Percentiles rank a stretch among this genome's conserved stretches.
Evolutionary conservation across 1,139 yeast genomes (phyloP).

Genomic region (Taphrina deformans): DNA sequence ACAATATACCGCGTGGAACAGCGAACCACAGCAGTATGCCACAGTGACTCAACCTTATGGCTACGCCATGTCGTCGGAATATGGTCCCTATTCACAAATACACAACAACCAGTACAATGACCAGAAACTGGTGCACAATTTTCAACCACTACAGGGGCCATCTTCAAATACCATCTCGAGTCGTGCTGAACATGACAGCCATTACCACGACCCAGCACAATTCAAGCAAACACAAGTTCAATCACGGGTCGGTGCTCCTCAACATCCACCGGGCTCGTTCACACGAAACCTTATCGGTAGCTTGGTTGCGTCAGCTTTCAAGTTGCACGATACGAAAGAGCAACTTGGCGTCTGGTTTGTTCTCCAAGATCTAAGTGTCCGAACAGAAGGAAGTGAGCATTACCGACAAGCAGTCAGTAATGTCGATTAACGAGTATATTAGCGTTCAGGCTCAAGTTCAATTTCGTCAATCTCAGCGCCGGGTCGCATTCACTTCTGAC

Average conservation of each 20-base stretch:
- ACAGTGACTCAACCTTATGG: not conserved
- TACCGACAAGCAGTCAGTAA: not conserved
- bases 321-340: constrained; percentile 47
- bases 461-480: constrained; percentile 45
- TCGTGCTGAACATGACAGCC: not conserved
- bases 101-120: not conserved
- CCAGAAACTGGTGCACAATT: not conserved
- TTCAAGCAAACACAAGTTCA: not conserved
- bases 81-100: not conserved
- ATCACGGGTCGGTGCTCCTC: not conserved
- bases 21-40: not conserved
- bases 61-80: not conserved
- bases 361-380: constrained; percentile 50
- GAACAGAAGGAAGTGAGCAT: constrained; percentile 48
- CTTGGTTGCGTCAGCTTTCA: constrained; percentile 49
- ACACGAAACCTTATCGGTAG: constrained; percentile 50
- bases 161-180: not conserved
- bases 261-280: constrained; percentile 39
- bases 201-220: not conserved
- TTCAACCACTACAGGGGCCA: not conserved
- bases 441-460: constrained; percentile 48
- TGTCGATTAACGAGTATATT: not conserved
- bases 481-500: constrained; percentile 32
- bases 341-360: constrained; percentile 51
- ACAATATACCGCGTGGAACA: not conserved